Percentiles rank a stretch among this genome's conserved stretches.
Evolutionary conservation across 2,329 filamentous ascomycete species (phyloP).

Genomic region (Fusarium sp.): DNA sequence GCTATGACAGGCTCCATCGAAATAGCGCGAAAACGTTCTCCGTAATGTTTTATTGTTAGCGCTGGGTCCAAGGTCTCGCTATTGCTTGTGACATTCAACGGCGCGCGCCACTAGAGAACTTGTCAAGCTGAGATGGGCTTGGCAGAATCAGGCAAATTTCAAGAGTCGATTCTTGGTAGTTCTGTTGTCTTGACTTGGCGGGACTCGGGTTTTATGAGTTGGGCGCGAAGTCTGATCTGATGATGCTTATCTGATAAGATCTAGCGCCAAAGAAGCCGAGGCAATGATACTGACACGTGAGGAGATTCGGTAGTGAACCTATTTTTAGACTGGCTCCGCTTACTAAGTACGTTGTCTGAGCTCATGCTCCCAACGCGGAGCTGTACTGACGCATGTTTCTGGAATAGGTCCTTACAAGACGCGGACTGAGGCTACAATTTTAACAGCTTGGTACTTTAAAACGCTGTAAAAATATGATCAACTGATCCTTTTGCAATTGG

Average conservation of each 20-base stretch:
- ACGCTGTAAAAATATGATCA: accelerated
- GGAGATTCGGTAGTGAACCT: accelerated
- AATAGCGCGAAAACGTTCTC: background rate
- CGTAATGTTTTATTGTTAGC: background rate
- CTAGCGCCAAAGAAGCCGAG: background rate
- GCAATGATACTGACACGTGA: background rate
- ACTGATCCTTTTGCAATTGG: accelerated
- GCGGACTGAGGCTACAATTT: accelerated
- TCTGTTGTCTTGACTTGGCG: background rate
- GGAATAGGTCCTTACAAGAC: too few species aligned
- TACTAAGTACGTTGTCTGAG: background rate
- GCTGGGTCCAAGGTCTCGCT: background rate
- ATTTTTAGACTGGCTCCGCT: background rate
- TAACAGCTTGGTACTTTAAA: accelerated
- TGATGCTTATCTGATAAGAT: background rate
- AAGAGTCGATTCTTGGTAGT: background rate
- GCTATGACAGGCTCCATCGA: background rate
- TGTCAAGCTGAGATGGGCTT: background rate
- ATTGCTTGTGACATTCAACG: background rate
- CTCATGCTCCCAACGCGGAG: background rate
- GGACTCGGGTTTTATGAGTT: background rate
- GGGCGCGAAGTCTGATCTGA: background rate
- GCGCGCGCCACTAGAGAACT: background rate
- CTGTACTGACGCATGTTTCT: too few species aligned
- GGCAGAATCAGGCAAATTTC: background rate